Conservation (phyloP, 352 stramenopile genomes). For the Pythium biforme region DNA sequence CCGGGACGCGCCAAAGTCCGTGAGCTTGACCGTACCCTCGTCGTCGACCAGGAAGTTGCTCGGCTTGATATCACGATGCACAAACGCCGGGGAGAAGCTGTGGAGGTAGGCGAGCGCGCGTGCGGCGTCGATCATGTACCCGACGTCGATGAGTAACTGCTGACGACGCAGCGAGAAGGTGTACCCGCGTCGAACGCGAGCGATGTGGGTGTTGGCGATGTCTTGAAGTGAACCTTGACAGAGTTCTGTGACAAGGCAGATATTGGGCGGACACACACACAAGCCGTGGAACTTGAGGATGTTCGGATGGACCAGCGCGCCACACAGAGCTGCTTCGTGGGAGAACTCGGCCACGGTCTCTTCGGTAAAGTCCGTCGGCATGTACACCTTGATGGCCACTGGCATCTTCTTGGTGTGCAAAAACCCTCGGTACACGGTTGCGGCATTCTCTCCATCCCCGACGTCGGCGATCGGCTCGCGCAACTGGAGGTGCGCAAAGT, state of each 20-base stretch:
- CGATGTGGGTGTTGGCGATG: conserved; percentile 10
- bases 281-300: conserved; percentile 52
- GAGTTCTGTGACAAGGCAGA: conserved; percentile 48
- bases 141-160: conserved; percentile 33
- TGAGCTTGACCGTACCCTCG: conserved; percentile 43
- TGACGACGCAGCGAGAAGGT: conserved; percentile 27
- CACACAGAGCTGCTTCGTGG: conserved; percentile 43
- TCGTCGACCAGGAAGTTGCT: conserved; percentile 58
- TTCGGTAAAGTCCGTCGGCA: conserved; percentile 38
- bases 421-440: conserved; percentile 41
- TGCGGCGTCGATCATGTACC: conserved; percentile 44
- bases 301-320: conserved; percentile 40
- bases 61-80: conserved; percentile 55
- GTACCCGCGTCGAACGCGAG: too few relatives aligned
- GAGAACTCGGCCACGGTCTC: conserved; percentile 42
- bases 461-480: conserved; percentile 34
- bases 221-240: conserved; percentile 43
- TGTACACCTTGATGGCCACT: conserved; percentile 61
- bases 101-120: conserved; percentile 46
- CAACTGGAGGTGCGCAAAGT: conserved; percentile 67
- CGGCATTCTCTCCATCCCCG: conserved; percentile 37
- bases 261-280: conserved; percentile 47
- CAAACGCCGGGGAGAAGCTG: conserved; percentile 43
- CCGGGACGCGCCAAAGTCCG: conserved; percentile 54
- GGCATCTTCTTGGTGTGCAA: conserved; percentile 27